phyloP scores from a whole-genome alignment of 331 rosid genomes.

The Phaseolus coccineus region DNA sequence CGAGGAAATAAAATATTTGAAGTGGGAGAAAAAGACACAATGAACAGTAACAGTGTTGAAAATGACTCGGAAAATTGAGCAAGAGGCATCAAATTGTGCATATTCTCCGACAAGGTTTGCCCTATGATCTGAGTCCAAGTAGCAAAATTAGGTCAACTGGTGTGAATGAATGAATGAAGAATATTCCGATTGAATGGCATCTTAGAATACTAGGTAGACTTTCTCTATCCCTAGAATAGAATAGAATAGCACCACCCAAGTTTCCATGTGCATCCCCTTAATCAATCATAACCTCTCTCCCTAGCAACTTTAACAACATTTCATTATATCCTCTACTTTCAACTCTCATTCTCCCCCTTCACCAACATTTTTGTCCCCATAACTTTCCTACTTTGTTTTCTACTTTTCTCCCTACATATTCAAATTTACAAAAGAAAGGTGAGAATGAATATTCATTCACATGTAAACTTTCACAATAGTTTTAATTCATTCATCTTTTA shows the following conservation, averaged over 20 bases:
- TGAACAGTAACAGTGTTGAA: neutral
- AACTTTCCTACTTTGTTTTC: neutral
- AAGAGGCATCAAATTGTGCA: slow-evolving; percentile 14
- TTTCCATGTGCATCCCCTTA: slow-evolving; percentile 4
- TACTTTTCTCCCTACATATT: neutral
- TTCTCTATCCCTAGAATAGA: neutral
- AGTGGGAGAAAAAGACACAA: neutral
- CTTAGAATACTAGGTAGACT: neutral
- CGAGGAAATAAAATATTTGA: neutral
- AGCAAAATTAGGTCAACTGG: slow-evolving; percentile 28
- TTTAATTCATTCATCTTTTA: no score
- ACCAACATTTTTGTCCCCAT: neutral
- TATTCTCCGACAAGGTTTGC: slow-evolving; percentile 35
- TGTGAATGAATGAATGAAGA: neutral
- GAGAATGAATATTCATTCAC: no score
- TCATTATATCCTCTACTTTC: neutral
- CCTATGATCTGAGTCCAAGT: neutral
- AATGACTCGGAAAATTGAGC: neutral
- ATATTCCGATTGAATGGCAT: slow-evolving; percentile 20
- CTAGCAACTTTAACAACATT: neutral
- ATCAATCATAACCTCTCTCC: neutral
- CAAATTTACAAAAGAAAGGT: no score
- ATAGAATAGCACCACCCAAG: neutral
- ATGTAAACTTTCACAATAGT: no score
- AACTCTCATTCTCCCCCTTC: neutral